Base-by-base conservation (phyloP, 768 basidiomycete genomes). In the Suillus decipiens region DNA sequence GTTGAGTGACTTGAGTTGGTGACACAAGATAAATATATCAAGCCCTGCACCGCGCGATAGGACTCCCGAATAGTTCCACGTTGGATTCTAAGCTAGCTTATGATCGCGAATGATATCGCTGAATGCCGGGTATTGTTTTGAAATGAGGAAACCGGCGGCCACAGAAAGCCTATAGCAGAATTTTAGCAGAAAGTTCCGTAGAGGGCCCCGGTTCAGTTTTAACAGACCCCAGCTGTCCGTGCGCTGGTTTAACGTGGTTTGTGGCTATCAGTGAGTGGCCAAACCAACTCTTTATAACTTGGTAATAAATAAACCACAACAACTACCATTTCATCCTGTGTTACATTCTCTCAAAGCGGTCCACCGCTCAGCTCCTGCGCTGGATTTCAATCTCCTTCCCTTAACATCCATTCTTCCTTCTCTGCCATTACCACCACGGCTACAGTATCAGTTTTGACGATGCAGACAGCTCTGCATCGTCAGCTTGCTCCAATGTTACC, bases 401-500 rank as follows among this genome's bases (percentile, higher is more conserved):
- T 64, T 57, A 61, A 59, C 50, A n/a, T 60, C 60, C 43, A 64
- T 58, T 61, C 59, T 50, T 61, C 71, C 64, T 70, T 54, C 39
- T 65, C 64, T 50, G 53, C 39, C 61, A 69, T 68, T 73, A 76
- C 81, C 83, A 87, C 79, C 81, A 84, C 82, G 81, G 81, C 84
- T 71, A 78, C 75, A 71, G 80, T 81, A 73, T 70, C 77, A 59
- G 74, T 76, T 8, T 76, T 78, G 75, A 84, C 80, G 68, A 92
- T 92, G 90, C 87, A 89, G 79, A 84, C 89, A 70, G 88, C 85
- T 72, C 82, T 89, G 59, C 71, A 77, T 67, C 88, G 90, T 75
- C 84, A 85, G 66, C 77, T 89, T 66, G 78, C 84, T 65, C 80
- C 82, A 58, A 77, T 90, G 67, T 78, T 90, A 66, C 79, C 87